Conservation (phyloP, 2,329 filamentous ascomycete species). For the Fusarium sp. region DNA sequence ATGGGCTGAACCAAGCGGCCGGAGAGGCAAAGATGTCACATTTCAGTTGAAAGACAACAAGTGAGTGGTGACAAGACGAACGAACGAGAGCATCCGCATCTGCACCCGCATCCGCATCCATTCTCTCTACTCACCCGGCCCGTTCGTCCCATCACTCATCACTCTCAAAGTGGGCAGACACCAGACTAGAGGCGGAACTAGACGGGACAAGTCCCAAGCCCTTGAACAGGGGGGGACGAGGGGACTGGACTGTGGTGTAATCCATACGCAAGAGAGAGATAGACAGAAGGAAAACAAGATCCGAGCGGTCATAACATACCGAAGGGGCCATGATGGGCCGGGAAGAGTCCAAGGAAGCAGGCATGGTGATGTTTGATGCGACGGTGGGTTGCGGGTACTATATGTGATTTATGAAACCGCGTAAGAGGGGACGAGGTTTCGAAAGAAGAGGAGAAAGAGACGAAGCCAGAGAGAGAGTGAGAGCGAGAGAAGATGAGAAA, state of each 20-base stretch:
- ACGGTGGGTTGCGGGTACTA: constrained; percentile 28
- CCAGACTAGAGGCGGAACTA: constrained; percentile 27
- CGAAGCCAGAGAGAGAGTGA: background rate
- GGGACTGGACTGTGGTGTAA: background rate
- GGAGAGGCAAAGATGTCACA: constrained; percentile 14
- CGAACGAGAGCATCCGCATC: background rate
- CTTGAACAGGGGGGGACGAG: constrained; percentile 1
- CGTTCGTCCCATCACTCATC: background rate
- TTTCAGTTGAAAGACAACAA: constrained; percentile 19
- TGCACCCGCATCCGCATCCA: background rate
- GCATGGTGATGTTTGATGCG: constrained; percentile 53
- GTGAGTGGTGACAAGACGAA: background rate
- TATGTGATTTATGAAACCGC: constrained; percentile 16
- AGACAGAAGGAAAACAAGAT: constrained; percentile 11
- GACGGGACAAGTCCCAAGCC: constrained; percentile 10
- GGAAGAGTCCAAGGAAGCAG: constrained; percentile 66
- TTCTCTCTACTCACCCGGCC: constrained; percentile 1
- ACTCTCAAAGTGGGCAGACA: constrained; percentile 31
- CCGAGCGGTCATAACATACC: constrained; percentile 56
- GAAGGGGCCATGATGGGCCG: constrained; percentile 71
- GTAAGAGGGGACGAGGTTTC: constrained; percentile 14
- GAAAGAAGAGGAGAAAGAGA: constrained; percentile 6
- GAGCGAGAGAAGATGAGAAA: background rate
- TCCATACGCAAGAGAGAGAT: background rate
- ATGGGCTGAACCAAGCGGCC: constrained; percentile 30